phyloP scores from a whole-genome alignment of 108 stramenopile species.

The Discostella pseudostelligera region DNA sequence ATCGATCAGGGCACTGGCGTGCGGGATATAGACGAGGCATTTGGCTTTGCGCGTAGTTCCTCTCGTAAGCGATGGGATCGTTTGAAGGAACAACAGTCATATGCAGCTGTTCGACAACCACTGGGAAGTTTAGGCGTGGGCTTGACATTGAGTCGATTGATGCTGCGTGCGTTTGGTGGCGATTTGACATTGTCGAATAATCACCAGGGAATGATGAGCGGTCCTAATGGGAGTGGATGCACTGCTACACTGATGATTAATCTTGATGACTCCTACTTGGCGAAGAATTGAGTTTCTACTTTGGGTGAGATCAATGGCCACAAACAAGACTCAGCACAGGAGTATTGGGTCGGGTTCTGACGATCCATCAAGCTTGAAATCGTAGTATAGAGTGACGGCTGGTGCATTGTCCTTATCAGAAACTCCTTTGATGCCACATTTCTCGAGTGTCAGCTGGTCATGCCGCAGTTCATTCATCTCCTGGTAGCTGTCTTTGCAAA shows the following conservation, averaged over 20 bases:
- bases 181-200: constrained; percentile 46
- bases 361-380: constrained; percentile 33
- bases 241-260: constrained; percentile 33
- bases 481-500: constrained; percentile 28
- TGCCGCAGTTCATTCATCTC: constrained; percentile 32
- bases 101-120: constrained; percentile 66
- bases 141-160: constrained; percentile 57
- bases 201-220: neutral
- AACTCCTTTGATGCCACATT: constrained; percentile 21
- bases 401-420: constrained; percentile 18
- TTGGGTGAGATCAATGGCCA: neutral
- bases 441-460: constrained; percentile 25
- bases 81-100: constrained; percentile 71
- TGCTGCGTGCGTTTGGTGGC: constrained; percentile 77
- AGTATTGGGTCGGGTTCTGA: constrained; percentile 28
- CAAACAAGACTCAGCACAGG: constrained; percentile 13
- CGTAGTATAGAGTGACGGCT: constrained; percentile 24
- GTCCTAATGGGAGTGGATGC: constrained; percentile 29
- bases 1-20: constrained; percentile 65
- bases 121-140: constrained; percentile 72
- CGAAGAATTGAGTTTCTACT: neutral
- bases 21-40: constrained; percentile 23
- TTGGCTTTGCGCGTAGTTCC: constrained; percentile 46
- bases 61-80: constrained; percentile 66
- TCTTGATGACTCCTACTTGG: constrained; percentile 20